Evolutionary conservation across 345 rosid genomes (phyloP), one percentile per base, ranked within the genome.

Genomic region (Arabis alpina): DNA sequence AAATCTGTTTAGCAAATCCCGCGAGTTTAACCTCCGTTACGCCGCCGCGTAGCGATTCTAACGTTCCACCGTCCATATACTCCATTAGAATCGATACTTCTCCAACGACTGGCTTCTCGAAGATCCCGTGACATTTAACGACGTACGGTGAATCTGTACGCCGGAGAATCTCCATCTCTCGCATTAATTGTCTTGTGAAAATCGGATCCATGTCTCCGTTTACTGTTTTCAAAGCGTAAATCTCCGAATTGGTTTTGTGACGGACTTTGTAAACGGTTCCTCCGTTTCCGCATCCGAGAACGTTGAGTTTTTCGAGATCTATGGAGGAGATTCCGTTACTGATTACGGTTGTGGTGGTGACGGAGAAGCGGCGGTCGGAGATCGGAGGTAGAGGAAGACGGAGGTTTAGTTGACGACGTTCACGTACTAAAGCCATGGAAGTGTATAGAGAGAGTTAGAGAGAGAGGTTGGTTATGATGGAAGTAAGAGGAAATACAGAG

Each of bases 201-300:
- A 68, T 39, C 12, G 87, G 70, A 69, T 90, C 95, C 37, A 79
- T 76, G 79, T 81, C 91, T 13, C 80, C 85, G 65, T 80, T 83
- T 10, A 88, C 87, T 0, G 84, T 81, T 69, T 92, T 92, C 28
- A 92, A 75, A 4, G 98, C 98, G 72, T 79, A 90, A 24, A 80
- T 54, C 55, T 86, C 79, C 8, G 84, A 74, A 13, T 90, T 85
- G 6, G 79, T 68, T 48, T 80, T 83, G 70, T 89, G 87, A n/a
- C 81, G 81, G 44, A 80, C 97, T 72, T 84, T 85, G 75, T 92
- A 90, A 57, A 89, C 98, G 0, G 79, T 83, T 3, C 98, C 98
- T 0, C 98, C 92, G 70, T 92, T 92, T 4, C 98, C 98, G 67
- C 84, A 86, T 42, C 98, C 97, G 0, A 92, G 83, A 0, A 88